Base-by-base conservation (phyloP, 805 yeast species). In the Candida chilensis region DNA sequence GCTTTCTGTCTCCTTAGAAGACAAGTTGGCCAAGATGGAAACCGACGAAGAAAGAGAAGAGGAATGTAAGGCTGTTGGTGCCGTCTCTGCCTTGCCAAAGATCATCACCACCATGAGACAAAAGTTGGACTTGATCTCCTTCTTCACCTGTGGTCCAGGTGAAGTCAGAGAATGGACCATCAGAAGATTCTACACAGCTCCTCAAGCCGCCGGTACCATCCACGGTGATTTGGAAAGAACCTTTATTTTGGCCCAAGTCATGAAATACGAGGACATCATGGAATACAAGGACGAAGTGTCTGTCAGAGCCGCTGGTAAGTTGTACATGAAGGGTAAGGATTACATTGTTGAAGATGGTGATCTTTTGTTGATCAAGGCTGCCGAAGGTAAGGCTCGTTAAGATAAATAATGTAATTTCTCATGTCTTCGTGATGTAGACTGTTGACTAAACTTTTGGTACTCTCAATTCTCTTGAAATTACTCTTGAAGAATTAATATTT, bases 141-240 rank as follows among this genome's bases (percentile, higher is more conserved):
- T 80, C 69, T 92, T 86, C 73, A 92, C 98, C 20, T 80, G 92
- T 52, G 98, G 98, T 44, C 82, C 94, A 25, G 85, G 84, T 38
- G 98, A 92, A 64, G 95, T 88, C 30, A 81, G 96, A 57, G 96
- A 94, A 60, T 92, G 98, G 98, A 92, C 98, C 20, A 77, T 92
- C 39, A 77, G 97, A 61, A 66, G 69, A 44, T 94, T 94, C 45
- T 82, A 90, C 28, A 79, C 84, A 45, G 96, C 96, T 32, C 98
- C 98, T n/a, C 87, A 83, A 50, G 97, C 98, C 27, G 98, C 98
- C 15, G 97, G 96, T 54, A 95, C 92, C 27, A 90, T 90, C 47
- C 98, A 92, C 59, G 83, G 88, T 24, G 98, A 90, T 62, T 74
- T 90, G 54, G 88, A 85, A 72, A 84, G 80, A 57, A 90, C 97